phyloP scores from a whole-genome alignment of 192 early-diverging fungal species.

The Anaeromyces robustus region DNA sequence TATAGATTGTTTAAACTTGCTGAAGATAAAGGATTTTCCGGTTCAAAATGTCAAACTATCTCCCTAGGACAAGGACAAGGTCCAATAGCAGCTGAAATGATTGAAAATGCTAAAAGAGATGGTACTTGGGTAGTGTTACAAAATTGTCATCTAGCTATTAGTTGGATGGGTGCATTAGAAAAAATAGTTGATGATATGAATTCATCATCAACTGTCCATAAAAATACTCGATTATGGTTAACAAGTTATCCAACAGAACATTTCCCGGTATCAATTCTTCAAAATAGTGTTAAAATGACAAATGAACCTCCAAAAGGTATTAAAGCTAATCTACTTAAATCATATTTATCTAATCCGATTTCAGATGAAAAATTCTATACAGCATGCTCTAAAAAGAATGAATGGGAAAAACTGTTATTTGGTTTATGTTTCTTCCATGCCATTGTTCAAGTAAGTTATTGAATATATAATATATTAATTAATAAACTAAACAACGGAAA shows the following conservation, averaged over 20 bases:
- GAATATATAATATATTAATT: not conserved
- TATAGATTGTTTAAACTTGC: constrained; percentile 44
- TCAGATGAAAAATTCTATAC: constrained; percentile 41
- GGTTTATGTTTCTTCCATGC: constrained; percentile 50
- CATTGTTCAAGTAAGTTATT: constrained; percentile 25
- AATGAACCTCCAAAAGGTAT: constrained; percentile 49
- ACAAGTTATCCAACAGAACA: constrained; percentile 40
- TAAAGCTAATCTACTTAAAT: constrained; percentile 37
- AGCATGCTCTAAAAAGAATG: constrained; percentile 23
- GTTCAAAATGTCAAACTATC: constrained; percentile 33
- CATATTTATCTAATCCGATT: constrained; percentile 38
- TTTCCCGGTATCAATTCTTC: constrained; percentile 37
- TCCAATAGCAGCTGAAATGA: constrained; percentile 41
- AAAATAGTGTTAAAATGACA: constrained; percentile 46
- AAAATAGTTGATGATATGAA: constrained; percentile 47
- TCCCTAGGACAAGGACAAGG: constrained; percentile 49
- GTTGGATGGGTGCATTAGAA: constrained; percentile 33
- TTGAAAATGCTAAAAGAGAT: constrained; percentile 33
- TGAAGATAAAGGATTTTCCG: constrained; percentile 38
- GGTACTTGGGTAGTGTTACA: constrained; percentile 50
- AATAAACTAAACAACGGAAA: not conserved
- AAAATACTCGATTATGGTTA: constrained; percentile 41
- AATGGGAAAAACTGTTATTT: constrained; percentile 49
- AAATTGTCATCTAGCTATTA: constrained; percentile 48
- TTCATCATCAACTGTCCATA: constrained; percentile 23